Evolutionary conservation across 2,329 filamentous ascomycete genomes (phyloP), one percentile per base, ranked within the genome.

Genomic region (Exophiala mesophila): DNA sequence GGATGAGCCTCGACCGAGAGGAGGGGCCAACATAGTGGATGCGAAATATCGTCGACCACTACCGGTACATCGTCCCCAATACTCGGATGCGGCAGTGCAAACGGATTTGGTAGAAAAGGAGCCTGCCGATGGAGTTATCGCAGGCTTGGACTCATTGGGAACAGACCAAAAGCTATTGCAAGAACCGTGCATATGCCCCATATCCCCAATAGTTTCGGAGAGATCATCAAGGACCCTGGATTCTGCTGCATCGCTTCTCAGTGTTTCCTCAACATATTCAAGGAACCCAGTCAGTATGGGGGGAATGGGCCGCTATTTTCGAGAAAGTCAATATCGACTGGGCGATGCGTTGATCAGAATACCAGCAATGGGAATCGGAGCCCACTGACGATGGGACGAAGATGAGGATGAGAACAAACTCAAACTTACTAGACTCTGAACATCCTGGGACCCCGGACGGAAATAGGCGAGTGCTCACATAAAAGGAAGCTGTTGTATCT

Each of bases 261-360:
- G 36, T 36, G 34, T 31, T 4, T 42, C 42, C 4, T 34, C 47
- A 13, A 9, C 18, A 35, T 24, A 24, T 15, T 17, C 17, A 1
- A 44, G 33, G 13, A 44, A 48, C 18, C 47, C 44, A 5, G 24
- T 50, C 16, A 24, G 32, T 17, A 47, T 50, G 36, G 44, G 47
- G 9, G 32, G 21, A 13, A 47, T 50, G 47, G 37, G 39, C 24
- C 39, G 37, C 12, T 47, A 44, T 19, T 47, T 50, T 32, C 36
- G 47, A 19, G 36, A 43, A 32, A 36, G 38, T 16, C 32, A 46
- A 17, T 50, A 47, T 28, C 44, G 39, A 24, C 44, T 47, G 12
- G 44, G 44, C 16, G 47, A 50, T 17, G 36, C 44, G 12, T 24
- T 50, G 29, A 44, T 24, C 13, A 15, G 31, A 24, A 15, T 21